These are phyloP conservation scores for Neurospora sp. DNA, from an alignment of 495 filamentous ascomycete genomes.

Conservation along the genomic window DNA sequence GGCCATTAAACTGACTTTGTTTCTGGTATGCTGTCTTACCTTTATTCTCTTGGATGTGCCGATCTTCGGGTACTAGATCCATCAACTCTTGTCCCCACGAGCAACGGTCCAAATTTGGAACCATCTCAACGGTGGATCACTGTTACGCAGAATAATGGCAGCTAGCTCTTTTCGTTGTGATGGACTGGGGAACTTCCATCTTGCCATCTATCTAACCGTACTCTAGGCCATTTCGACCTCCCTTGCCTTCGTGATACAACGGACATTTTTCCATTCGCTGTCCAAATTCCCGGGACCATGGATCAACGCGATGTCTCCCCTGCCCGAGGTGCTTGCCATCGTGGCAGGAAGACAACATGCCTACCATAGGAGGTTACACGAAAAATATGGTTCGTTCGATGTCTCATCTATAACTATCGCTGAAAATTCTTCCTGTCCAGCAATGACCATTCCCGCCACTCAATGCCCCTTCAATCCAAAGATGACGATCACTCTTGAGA, in stretches of 20 bases:
- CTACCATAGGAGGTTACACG: slow-evolving; percentile 6
- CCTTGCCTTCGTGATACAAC: not conserved
- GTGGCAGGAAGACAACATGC: slow-evolving; percentile 7
- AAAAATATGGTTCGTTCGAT: slow-evolving; percentile 4
- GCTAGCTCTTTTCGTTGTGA: not conserved
- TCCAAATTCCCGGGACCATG: slow-evolving; percentile 8
- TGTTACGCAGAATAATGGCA: not conserved
- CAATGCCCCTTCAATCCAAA: not conserved
- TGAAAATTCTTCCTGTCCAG: not conserved
- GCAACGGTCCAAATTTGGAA: not conserved
- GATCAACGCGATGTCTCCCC: slow-evolving; percentile 4
- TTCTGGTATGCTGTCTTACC: not conserved
- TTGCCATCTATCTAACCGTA: not conserved
- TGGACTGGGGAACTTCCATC: not conserved
- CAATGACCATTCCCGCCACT: not conserved
- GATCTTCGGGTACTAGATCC: not conserved
- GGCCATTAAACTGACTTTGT: not conserved
- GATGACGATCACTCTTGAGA: not conserved
- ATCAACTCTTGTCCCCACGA: not conserved
- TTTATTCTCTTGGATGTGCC: not conserved
- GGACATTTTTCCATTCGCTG: slow-evolving; percentile 8
- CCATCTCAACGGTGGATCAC: not conserved
- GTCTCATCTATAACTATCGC: not conserved
- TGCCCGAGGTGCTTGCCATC: slow-evolving; percentile 6
- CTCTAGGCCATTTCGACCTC: not conserved